Conservation (phyloP, 2,329 filamentous ascomycete species). For the Epichloe uncinata region DNA sequence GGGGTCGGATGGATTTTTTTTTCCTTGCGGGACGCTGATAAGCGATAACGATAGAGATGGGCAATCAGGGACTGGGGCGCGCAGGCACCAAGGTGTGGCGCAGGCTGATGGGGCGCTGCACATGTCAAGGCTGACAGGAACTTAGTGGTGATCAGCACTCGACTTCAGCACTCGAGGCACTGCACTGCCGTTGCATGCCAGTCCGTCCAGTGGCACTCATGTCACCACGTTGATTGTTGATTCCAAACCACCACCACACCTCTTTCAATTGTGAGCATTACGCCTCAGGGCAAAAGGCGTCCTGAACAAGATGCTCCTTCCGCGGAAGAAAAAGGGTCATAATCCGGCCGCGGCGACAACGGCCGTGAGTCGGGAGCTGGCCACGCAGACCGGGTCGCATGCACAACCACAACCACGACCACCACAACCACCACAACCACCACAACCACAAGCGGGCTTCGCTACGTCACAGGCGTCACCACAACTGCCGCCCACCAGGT, state of each 20-base stretch:
- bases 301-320: conserved; percentile 16
- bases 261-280: neutral
- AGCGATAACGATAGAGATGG: conserved; percentile 11
- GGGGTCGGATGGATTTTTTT: conserved; percentile 1
- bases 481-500: neutral
- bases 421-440: neutral
- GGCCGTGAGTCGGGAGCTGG: conserved; percentile 8
- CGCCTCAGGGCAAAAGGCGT: neutral
- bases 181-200: neutral
- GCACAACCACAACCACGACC: neutral
- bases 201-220: neutral
- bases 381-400: conserved; percentile 5
- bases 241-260: neutral
- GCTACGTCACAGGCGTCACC: neutral
- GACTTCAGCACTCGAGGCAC: neutral
- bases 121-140: no score
- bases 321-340: conserved; percentile 21
- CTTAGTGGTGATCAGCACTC: neutral
- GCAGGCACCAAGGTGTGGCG: conserved; percentile 2
- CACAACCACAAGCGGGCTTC: neutral
- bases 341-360: conserved; percentile 14
- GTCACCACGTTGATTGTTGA: neutral
- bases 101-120: neutral
- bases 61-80: neutral
- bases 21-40: conserved; percentile 15